Conservation (phyloP, 2,329 filamentous ascomycete genomes). For the Calonectria multiphialidica region DNA sequence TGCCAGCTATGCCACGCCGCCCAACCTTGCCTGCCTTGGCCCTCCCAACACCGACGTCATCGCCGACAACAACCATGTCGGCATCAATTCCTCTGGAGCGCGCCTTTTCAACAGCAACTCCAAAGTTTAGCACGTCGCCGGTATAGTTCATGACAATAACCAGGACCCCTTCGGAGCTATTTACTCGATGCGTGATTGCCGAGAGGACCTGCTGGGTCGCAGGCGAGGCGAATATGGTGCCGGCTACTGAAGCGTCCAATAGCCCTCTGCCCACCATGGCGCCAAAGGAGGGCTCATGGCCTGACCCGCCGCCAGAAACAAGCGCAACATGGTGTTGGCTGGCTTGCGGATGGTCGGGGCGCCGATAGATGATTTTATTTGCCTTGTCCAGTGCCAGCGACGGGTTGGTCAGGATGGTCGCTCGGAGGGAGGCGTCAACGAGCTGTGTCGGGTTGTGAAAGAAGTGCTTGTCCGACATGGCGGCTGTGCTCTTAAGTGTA, state of each 20-base stretch:
- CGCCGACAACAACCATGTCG: constrained; percentile 75
- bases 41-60: constrained; percentile 75
- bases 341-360: not conserved
- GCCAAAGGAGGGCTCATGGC: constrained; percentile 74
- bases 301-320: constrained; percentile 57
- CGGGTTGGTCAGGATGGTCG: not conserved
- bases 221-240: constrained; percentile 76
- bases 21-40: constrained; percentile 74
- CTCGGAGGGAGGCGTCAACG: not conserved
- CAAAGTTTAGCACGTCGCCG: constrained; percentile 73
- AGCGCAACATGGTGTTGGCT: not conserved
- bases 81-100: constrained; percentile 63
- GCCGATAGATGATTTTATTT: constrained; percentile 5
- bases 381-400: not conserved
- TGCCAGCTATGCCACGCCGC: constrained; percentile 68
- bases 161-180: constrained; percentile 41
- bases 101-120: constrained; percentile 75
- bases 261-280: constrained; percentile 74
- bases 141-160: constrained; percentile 78
- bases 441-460: not conserved
- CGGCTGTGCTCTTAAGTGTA: not conserved
- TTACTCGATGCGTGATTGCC: not conserved
- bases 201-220: constrained; percentile 68
- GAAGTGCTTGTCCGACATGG: constrained; percentile 3
- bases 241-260: constrained; percentile 72